Evolutionary conservation across 1,284 basidiomycete species (phyloP).

Genomic region (Melampsora larici-populina): DNA sequence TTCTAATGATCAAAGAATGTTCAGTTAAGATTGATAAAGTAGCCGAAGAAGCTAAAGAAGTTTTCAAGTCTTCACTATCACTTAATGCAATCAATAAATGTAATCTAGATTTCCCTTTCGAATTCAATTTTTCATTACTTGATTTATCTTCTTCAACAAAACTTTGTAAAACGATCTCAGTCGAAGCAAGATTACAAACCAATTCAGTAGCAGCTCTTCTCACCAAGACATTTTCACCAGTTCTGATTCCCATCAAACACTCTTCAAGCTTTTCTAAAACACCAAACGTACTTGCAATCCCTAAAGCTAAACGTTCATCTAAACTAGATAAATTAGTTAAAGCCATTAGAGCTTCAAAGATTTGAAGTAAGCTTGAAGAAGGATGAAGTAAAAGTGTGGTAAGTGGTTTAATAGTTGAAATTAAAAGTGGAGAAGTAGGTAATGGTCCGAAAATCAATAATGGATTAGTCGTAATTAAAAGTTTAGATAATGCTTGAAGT

Average conservation of each 20-base stretch:
- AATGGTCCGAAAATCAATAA: constrained; percentile 79
- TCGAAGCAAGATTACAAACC: constrained; percentile 83
- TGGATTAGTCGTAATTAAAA: constrained; percentile 85
- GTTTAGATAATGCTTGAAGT: constrained; percentile 84
- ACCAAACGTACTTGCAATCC: constrained; percentile 63
- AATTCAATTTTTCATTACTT: constrained; percentile 39
- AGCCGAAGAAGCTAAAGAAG: constrained; percentile 77
- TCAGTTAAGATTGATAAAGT: constrained; percentile 73
- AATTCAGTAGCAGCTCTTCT: constrained; percentile 84
- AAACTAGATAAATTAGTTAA: constrained; percentile 90
- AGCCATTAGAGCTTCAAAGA: constrained; percentile 90
- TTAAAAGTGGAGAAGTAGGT: constrained; percentile 65
- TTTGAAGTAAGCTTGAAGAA: constrained; percentile 69
- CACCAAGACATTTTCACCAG: constrained; percentile 70
- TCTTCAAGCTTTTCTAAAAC: constrained; percentile 70
- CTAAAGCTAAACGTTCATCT: constrained; percentile 63
- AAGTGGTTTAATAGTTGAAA: constrained; percentile 75
- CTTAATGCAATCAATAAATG: constrained; percentile 78
- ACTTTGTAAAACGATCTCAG: constrained; percentile 68
- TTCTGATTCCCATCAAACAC: constrained; percentile 62
- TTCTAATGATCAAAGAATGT: constrained; percentile 54
- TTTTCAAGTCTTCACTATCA: constrained; percentile 75
- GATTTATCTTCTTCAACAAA: constrained; percentile 59
- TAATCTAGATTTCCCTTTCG: constrained; percentile 62
- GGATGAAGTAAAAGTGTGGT: constrained; percentile 67